These are phyloP conservation scores for Akanthomyces muscarius DNA, from an alignment of 2,329 filamentous ascomycete genomes.

Conservation along the genomic window DNA sequence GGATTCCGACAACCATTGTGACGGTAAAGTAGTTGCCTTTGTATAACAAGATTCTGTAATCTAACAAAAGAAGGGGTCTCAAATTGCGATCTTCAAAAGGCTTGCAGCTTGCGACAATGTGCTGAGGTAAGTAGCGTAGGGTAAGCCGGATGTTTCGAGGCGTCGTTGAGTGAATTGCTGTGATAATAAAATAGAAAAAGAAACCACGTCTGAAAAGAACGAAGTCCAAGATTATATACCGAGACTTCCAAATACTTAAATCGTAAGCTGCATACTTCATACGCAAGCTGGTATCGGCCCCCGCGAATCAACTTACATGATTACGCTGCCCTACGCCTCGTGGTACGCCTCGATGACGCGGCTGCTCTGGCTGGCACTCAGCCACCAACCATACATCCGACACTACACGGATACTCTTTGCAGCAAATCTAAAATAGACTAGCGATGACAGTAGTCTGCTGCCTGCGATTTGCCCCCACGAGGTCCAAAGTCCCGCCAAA, in stretches of 20 bases:
- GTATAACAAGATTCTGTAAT: neutral
- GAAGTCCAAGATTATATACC: neutral
- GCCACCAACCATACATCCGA: neutral
- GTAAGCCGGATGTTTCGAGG: neutral
- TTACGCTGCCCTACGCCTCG: slow-evolving; percentile 4
- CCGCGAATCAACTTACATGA: neutral
- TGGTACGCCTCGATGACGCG: slow-evolving; percentile 14
- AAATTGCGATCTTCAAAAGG: neutral
- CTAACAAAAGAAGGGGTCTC: neutral
- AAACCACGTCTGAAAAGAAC: neutral
- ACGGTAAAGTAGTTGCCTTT: neutral
- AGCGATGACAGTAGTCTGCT: neutral
- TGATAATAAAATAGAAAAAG: neutral
- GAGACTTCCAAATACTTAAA: neutral
- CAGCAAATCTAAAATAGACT: neutral
- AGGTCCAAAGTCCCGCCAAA: neutral
- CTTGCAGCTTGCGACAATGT: neutral
- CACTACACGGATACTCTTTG: neutral
- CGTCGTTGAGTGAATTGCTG: neutral
- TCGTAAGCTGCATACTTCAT: neutral
- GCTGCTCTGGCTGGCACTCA: neutral
- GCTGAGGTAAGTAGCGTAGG: neutral
- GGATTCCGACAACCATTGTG: slow-evolving; percentile 9
- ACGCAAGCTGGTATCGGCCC: neutral
- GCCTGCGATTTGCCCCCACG: neutral